Evolutionary conservation across 495 filamentous ascomycete genomes (phyloP), one percentile per base, ranked within the genome.

Genomic region (Daldinia grandis): DNA sequence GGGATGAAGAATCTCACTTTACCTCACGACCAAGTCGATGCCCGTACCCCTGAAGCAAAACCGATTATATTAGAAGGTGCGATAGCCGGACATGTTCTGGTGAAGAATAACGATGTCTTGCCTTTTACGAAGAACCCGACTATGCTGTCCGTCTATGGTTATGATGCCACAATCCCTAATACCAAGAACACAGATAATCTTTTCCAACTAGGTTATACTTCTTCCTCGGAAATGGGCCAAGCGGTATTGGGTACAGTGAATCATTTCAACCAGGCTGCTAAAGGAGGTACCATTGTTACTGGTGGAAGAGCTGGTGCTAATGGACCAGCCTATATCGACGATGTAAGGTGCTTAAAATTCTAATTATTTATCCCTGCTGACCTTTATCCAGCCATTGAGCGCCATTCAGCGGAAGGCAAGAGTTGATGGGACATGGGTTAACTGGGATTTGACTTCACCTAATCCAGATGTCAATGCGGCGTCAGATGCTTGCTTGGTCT

Each of bases 401-500:
- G 89, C 89, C 1, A 83, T 92, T 49, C 81, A 87, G 35, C 72
- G 79, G 30, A 79, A 78, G 30, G 83, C 84, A 4, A 81, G 78
- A 38, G 78, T 81, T 2, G 90, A 92, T 66, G 84, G 82, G 59
- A 89, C 82, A 59, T 83, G 73, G 68, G 77, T 82, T 25, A 81
- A 78, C 76, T 90, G 76, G 83, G 85, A 81, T 58, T 81, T 76
- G 68, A 77, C 72, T 50, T 81, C 73, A 55, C 47, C 62, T 60
- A 68, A 75, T 5, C 81, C 84, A 0, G 50, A 69, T 10, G 82
- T 86, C 17, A 77, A 83, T 61, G 75, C 75, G 9, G 78, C 80
- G 24, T 85, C 90, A 21, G 90, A 93, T 70, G 84, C 92, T n/a
- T 91, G 89, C 72, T 67, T 90, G 0, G 85, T 92, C 0, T 88